A percentile compares a stretch with the other conserved stretches of the same genome.
phyloP scores from a whole-genome alignment of 805 yeast genomes.

The Ogataea thermomethanolica region DNA sequence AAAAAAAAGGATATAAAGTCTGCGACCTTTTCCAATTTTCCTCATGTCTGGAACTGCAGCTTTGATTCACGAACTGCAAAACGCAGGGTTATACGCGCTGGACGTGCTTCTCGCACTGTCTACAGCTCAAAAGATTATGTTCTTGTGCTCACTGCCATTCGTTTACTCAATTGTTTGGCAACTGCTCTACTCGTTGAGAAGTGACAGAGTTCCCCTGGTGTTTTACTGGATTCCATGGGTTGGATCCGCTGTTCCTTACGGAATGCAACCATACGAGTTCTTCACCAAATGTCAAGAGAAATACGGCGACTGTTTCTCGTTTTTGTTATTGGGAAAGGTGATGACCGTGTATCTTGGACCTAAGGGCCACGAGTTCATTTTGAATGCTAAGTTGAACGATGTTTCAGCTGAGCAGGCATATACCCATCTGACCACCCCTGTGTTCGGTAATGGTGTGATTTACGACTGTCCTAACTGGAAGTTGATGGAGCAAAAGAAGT shows the following conservation, averaged over 20 bases:
- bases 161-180: slow-evolving; percentile 65
- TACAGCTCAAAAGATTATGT: slow-evolving; percentile 26
- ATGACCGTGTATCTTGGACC: slow-evolving; percentile 98
- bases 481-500: slow-evolving; percentile 97
- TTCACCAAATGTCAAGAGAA: slow-evolving; percentile 73
- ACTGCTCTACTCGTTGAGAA: slow-evolving; percentile 63
- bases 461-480: slow-evolving; percentile 94
- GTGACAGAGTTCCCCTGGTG: slow-evolving; percentile 84
- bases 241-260: slow-evolving; percentile 86
- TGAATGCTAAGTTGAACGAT: slow-evolving; percentile 83
- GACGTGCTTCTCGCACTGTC: slow-evolving; percentile 20
- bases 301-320: slow-evolving; percentile 92
- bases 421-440: slow-evolving; percentile 97
- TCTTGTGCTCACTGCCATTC: slow-evolving; percentile 52
- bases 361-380: slow-evolving; percentile 93
- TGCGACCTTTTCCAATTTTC: neutral
- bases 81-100: slow-evolving; percentile 1
- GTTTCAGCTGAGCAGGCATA: slow-evolving; percentile 97
- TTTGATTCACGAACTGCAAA: slow-evolving; percentile 18
- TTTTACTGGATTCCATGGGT: slow-evolving; percentile 94
- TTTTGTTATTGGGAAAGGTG: slow-evolving; percentile 80
- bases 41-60: slow-evolving; percentile 29
- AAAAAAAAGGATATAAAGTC: slow-evolving; percentile 3
- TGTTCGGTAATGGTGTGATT: slow-evolving; percentile 94
- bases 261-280: slow-evolving; percentile 91